These are phyloP conservation scores for Chlorella variabilis DNA, from an alignment of 163 green algal genomes.

Conservation along the genomic window DNA sequence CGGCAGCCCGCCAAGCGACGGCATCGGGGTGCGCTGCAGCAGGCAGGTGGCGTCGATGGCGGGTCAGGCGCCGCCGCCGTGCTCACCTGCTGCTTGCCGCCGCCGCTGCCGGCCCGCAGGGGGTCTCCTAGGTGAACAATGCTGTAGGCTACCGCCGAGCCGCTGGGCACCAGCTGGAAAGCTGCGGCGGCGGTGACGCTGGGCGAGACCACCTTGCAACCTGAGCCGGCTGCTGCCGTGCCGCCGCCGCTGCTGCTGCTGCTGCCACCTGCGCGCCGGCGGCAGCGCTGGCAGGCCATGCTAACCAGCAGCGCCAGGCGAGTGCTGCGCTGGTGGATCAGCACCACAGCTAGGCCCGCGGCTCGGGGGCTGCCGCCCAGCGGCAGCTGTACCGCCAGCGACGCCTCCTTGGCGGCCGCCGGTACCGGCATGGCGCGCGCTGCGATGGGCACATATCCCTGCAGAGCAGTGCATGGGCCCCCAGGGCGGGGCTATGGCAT, in stretches of 20 bases:
- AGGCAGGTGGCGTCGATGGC: too few relatives aligned
- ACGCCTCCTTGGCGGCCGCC: neutral
- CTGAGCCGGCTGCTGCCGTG: neutral
- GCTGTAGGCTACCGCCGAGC: slow-evolving; percentile 2
- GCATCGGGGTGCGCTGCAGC: too few relatives aligned
- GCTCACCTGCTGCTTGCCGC: neutral
- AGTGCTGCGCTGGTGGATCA: slow-evolving; percentile 9
- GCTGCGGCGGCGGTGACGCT: neutral
- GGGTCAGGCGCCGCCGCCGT: too few relatives aligned
- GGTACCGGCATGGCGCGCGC: neutral
- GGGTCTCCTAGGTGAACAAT: neutral
- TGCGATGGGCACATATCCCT: slow-evolving; percentile 24
- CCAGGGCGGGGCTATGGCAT: too few relatives aligned
- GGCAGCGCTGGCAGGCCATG: neutral
- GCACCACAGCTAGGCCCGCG: neutral
- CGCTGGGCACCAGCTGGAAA: slow-evolving; percentile 2
- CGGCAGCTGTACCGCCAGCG: slow-evolving; percentile 21
- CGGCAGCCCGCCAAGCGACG: too few relatives aligned
- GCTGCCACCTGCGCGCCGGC: neutral
- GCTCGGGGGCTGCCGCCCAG: neutral
- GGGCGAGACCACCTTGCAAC: slow-evolving; percentile 1
- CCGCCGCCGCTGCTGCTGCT: neutral
- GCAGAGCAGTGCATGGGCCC: neutral
- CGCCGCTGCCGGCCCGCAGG: neutral
- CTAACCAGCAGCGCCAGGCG: slow-evolving; percentile 2